phyloP scores from a whole-genome alignment of 2,329 filamentous ascomycete genomes.

The Botryotinia calthae region DNA sequence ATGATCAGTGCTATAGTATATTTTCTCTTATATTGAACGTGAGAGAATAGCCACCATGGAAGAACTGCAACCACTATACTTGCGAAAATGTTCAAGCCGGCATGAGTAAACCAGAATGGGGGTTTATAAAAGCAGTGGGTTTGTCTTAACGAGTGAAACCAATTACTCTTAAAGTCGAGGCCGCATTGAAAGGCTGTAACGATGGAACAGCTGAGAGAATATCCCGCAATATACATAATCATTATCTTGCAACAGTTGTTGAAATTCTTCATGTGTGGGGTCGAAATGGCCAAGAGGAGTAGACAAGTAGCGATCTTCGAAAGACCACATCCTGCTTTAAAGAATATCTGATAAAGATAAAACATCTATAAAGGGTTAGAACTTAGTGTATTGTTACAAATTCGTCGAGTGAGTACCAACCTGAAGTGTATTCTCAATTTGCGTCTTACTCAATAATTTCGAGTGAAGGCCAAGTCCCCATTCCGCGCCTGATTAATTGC shows the following conservation, averaged over 20 bases:
- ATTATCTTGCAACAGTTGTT: conserved; percentile 20
- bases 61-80: conserved; percentile 18
- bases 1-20: conserved; percentile 20
- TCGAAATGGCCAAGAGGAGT: conserved; percentile 25
- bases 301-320: conserved; percentile 25
- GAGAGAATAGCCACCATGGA: conserved; percentile 22
- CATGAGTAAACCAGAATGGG: conserved; percentile 26
- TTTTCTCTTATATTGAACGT: conserved; percentile 23
- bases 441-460: background rate
- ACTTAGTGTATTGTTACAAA: background rate
- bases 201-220: conserved; percentile 19
- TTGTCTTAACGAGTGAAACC: conserved; percentile 18
- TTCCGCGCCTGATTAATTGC: background rate
- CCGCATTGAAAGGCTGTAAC: conserved; percentile 26
- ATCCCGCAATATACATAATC: conserved; percentile 23
- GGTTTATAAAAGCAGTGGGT: conserved; percentile 24
- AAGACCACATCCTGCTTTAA: conserved; percentile 23
- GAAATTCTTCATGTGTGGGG: conserved; percentile 22
- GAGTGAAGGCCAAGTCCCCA: conserved; percentile 16
- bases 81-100: conserved; percentile 21
- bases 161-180: conserved; percentile 22
- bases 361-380: conserved; percentile 25
- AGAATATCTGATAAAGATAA: conserved; percentile 26
- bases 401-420: background rate
- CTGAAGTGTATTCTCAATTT: conserved; percentile 2